Percentiles rank a stretch among this genome's conserved stretches.
phyloP scores from a whole-genome alignment of 192 early-diverging fungal genomes.

The Jimgerdemannia lactiflua region DNA sequence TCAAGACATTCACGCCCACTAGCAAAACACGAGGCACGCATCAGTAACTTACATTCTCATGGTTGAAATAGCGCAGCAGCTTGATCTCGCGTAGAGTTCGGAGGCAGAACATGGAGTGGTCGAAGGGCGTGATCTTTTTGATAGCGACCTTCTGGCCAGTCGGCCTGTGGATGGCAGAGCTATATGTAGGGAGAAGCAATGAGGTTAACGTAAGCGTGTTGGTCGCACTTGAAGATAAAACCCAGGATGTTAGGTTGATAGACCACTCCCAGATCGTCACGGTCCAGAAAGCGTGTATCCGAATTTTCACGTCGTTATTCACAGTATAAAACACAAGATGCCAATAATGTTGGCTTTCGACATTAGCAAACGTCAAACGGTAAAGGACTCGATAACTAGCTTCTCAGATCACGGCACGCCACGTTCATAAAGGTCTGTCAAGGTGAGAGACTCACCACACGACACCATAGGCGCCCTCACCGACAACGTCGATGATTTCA shows the following conservation, averaged over 20 bases:
- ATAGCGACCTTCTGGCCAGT: slow-evolving; percentile 87
- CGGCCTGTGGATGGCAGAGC: slow-evolving; percentile 78
- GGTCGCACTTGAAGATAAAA: too few species aligned
- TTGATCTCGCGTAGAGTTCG: slow-evolving; percentile 84
- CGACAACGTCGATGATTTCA: slow-evolving; percentile 81
- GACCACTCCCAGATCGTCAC: too few species aligned
- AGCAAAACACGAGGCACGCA: too few species aligned
- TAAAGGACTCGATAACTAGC: too few species aligned
- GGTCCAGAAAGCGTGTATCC: too few species aligned
- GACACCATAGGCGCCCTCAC: slow-evolving; percentile 91
- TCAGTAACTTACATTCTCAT: slow-evolving; percentile 65
- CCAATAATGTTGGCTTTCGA: too few species aligned
- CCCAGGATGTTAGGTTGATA: too few species aligned
- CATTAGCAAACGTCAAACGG: too few species aligned
- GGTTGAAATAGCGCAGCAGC: slow-evolving; percentile 80
- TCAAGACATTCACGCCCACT: background rate
- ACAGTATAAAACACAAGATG: too few species aligned
- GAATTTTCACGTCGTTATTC: too few species aligned
- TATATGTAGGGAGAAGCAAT: slow-evolving; percentile 32
- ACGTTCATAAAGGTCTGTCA: background rate
- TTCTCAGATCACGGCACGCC: too few species aligned
- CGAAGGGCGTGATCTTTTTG: slow-evolving; percentile 87
- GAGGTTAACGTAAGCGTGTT: background rate
- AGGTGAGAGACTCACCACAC: slow-evolving; percentile 71
- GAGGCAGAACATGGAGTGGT: slow-evolving; percentile 81